Evolutionary conservation across 164 flowering plant genomes (phyloP), one percentile per base, ranked within the genome.

Genomic region (Houttuynia cordata): DNA sequence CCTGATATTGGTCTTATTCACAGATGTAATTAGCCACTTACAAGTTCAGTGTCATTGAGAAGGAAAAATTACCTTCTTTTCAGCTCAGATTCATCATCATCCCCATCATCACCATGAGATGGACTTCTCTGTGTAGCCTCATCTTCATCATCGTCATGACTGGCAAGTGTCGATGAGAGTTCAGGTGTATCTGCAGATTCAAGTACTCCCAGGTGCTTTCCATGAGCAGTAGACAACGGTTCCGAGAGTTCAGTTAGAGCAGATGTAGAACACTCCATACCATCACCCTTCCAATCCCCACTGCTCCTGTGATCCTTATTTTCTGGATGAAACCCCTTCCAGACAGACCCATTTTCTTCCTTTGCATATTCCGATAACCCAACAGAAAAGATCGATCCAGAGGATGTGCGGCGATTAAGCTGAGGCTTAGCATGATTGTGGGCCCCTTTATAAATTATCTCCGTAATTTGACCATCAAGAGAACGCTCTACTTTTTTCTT

Each of bases 401-500:
- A 62, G 9, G 68, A 67, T 24, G 81, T 67, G 57, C 81, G 76
- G 25, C 81, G 78, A 66, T 54, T 70, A 30, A 80, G 85, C 73
- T 76, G 84, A 47, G 93, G 89, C 61, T 79, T 78, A 39, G 84
- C 83, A 56, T 91, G 96, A 71, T 76, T 76, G 71, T 86, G 97
- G 62, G 75, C 65, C 65, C 88, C 88, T 72, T 82, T 84, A 42
- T 91, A 86, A 45, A 85, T 79, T 18, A 91, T 87, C 74, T 86
- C 86, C 20, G 93, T 85, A 42, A 87, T 77, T 50, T 81, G 81
- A 24, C 92, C 88, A 75, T 87, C 89, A 64, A 59, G 81, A 15
- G 97, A 82, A 30, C 87, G 81, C 58, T 88, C 91, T 0, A 83
- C 84, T 71, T 80, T 86, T 68, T 91, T 88, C 78, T 78, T 91